Conservation (phyloP, 371 early-diverging fungal genomes). For the Mortierella sp. region DNA sequence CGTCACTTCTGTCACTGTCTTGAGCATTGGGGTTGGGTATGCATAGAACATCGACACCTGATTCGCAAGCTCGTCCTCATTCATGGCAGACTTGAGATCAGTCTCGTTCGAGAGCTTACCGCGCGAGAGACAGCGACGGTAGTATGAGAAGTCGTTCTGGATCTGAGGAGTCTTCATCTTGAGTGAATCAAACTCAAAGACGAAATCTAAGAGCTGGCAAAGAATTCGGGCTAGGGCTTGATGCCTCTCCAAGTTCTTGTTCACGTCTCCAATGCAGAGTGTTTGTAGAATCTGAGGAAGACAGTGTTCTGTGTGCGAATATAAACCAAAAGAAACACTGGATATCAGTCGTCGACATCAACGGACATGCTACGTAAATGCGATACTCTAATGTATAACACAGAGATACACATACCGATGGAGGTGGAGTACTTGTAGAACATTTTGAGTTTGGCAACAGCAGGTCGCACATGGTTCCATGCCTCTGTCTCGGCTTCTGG, state of each 20-base stretch:
- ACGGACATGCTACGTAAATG: no score
- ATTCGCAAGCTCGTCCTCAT: conserved; percentile 91
- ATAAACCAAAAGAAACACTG: no score
- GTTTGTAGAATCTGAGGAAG: conserved; percentile 81
- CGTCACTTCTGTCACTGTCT: conserved; percentile 82
- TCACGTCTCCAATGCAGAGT: conserved; percentile 79
- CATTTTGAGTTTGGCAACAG: conserved; percentile 78
- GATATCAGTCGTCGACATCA: no score
- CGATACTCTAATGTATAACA: no score
- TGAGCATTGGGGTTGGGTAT: conserved; percentile 93
- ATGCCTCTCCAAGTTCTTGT: conserved; percentile 73
- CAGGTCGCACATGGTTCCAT: conserved; percentile 85
- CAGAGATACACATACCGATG: conserved; percentile 78
- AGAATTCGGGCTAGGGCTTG: conserved; percentile 83
- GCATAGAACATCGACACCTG: conserved; percentile 95
- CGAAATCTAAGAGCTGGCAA: conserved; percentile 87
- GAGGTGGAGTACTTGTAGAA: conserved; percentile 82
- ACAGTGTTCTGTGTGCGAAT: neutral
- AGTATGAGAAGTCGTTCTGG: conserved; percentile 97
- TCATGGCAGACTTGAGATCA: conserved; percentile 73
- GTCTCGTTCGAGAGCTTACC: conserved; percentile 71
- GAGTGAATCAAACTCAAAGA: conserved; percentile 89
- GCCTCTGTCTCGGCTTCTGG: conserved; percentile 87
- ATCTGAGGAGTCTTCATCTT: conserved; percentile 94
- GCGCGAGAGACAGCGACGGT: conserved; percentile 89